These are phyloP conservation scores for Scytalidium sp. DNA, from an alignment of 2,329 filamentous ascomycete species.

Conservation along the genomic window DNA sequence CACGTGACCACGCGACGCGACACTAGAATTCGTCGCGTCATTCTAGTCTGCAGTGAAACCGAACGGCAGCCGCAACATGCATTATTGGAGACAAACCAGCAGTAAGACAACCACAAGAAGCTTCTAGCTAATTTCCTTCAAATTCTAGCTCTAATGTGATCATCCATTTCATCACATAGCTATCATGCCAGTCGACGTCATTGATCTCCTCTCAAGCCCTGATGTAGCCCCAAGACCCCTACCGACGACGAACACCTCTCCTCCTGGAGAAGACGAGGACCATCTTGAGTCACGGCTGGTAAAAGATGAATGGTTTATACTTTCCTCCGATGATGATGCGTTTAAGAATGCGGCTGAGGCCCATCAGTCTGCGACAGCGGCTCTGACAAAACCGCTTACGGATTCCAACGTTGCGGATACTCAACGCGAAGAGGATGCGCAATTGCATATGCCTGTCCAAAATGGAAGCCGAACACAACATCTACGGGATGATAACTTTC, in stretches of 20 bases:
- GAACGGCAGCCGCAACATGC: not conserved
- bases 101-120: not conserved
- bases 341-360: not conserved
- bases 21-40: not conserved
- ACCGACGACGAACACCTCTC: not conserved
- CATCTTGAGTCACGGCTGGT: not conserved
- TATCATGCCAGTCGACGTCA: slow-evolving; percentile 32
- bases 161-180: not conserved
- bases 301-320: slow-evolving; percentile 1
- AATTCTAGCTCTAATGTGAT: not conserved
- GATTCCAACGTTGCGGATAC: not conserved
- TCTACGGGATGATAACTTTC: slow-evolving; percentile 3
- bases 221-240: not conserved
- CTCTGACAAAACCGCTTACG: not conserved
- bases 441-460: not conserved
- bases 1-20: not conserved
- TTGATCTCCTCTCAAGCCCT: slow-evolving; percentile 21
- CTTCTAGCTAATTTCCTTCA: not conserved
- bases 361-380: not conserved
- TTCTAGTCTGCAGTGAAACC: too few species aligned
- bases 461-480: not conserved
- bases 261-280: not conserved
- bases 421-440: not conserved
- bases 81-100: not conserved
- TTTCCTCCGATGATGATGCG: slow-evolving; percentile 1